These are phyloP conservation scores for Babjeviella inositovora DNA, from an alignment of 805 yeast genomes.

Conservation along the genomic window DNA sequence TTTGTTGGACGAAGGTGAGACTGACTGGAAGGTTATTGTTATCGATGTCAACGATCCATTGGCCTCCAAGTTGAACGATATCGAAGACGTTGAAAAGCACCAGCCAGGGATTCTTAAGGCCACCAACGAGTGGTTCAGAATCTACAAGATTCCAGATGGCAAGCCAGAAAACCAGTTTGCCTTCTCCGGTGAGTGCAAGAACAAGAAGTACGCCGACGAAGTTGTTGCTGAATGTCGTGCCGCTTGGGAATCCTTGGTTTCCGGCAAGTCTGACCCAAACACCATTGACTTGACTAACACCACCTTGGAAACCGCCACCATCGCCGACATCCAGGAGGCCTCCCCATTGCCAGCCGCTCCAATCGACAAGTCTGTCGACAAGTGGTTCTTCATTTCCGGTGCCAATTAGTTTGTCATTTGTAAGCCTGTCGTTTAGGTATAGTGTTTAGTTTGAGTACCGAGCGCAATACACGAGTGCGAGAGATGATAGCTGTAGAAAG, in stretches of 20 bases:
- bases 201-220: conserved; percentile 38
- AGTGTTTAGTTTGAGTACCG: no score
- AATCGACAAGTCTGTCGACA: conserved; percentile 90
- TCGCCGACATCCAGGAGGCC: conserved; percentile 50
- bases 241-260: conserved; percentile 50
- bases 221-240: conserved; percentile 47
- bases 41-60: conserved; percentile 55
- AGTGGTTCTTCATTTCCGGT: conserved; percentile 97
- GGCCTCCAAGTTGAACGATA: conserved; percentile 39
- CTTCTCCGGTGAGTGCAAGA: conserved; percentile 50
- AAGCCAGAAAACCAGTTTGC: conserved; percentile 66
- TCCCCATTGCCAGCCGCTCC: conserved; percentile 72
- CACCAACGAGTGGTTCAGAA: conserved; percentile 67
- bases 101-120: conserved; percentile 61
- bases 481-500: no score
- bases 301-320: conserved; percentile 37
- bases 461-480: no score
- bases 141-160: conserved; percentile 73
- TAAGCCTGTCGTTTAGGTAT: background rate
- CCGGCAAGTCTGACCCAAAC: conserved; percentile 11
- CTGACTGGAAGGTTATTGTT: conserved; percentile 85
- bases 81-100: conserved; percentile 48
- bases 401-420: conserved; percentile 11
- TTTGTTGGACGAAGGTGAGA: conserved; percentile 82
- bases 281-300: conserved; percentile 62